These are phyloP conservation scores for Nannizziopsis arthrosporioides DNA, from an alignment of 2,329 filamentous ascomycete species.

Conservation along the genomic window DNA sequence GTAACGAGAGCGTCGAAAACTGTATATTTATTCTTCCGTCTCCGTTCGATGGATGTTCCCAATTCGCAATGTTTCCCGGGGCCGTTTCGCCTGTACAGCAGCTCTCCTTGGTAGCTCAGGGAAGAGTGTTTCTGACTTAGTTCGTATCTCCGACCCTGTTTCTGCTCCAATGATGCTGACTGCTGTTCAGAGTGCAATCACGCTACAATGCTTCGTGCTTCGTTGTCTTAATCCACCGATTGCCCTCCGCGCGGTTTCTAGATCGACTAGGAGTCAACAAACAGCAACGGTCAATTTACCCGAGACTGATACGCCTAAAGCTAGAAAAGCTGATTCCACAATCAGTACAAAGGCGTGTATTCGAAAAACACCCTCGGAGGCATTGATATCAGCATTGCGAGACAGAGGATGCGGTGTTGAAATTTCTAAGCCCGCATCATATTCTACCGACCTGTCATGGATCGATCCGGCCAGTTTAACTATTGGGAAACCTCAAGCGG, in stretches of 20 bases:
- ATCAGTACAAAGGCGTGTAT: neutral
- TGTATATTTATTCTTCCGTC: neutral
- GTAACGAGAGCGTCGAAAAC: neutral
- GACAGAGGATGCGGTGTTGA: slow-evolving; percentile 6
- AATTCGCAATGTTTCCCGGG: slow-evolving; percentile 5
- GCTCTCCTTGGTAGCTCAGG: neutral
- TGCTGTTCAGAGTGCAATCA: too few species aligned
- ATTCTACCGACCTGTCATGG: slow-evolving; percentile 11
- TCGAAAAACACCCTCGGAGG: slow-evolving; percentile 11
- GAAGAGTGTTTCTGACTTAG: neutral
- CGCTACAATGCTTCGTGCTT: too few species aligned
- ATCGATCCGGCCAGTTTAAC: neutral
- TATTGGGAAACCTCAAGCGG: neutral
- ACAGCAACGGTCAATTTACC: too few species aligned
- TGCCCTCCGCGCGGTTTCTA: too few species aligned
- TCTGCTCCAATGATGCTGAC: too few species aligned
- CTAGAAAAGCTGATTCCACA: neutral
- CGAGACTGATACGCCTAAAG: too few species aligned
- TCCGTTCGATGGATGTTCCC: slow-evolving; percentile 13
- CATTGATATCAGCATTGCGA: slow-evolving; percentile 11
- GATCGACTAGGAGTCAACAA: too few species aligned
- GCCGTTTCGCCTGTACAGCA: slow-evolving; percentile 5
- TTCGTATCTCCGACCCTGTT: too few species aligned
- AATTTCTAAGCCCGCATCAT: slow-evolving; percentile 3
- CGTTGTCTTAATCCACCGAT: too few species aligned